These are phyloP conservation scores for Adansonia grandidieri DNA, from an alignment of 441 rosid species.

Conservation along the genomic window DNA sequence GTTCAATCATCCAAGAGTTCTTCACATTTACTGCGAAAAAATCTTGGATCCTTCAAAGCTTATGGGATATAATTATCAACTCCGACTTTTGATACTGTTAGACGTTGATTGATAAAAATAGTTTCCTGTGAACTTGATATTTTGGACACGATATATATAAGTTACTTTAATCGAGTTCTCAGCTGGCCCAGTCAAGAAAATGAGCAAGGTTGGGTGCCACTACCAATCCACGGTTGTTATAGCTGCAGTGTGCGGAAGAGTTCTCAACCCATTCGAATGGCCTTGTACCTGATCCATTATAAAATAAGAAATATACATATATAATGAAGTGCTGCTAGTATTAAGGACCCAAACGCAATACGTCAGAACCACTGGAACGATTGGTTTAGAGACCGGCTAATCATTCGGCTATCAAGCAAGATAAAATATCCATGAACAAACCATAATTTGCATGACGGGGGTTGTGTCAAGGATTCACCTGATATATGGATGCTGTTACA, in stretches of 20 bases:
- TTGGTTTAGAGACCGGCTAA: neutral
- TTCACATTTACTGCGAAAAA: neutral
- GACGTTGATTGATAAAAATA: neutral
- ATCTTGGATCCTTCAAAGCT: too few species aligned
- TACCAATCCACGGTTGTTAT: constrained; percentile 55
- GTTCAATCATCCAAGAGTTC: neutral
- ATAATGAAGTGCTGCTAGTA: neutral
- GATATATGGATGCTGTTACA: constrained; percentile 65
- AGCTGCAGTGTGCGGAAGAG: constrained; percentile 64
- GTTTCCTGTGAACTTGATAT: too few species aligned
- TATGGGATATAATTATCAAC: neutral
- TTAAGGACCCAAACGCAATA: neutral
- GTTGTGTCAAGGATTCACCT: constrained; percentile 37
- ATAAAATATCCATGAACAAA: neutral
- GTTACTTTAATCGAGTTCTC: constrained; percentile 72
- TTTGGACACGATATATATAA: constrained; percentile 27
- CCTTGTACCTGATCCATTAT: constrained; percentile 51
- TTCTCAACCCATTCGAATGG: constrained; percentile 50
- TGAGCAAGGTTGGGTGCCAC: constrained; percentile 73
- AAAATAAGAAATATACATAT: neutral
- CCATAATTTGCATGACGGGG: neutral
- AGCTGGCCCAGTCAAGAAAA: constrained; percentile 69
- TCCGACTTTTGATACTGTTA: neutral
- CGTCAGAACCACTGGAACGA: neutral
- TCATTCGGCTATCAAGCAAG: neutral